Conservation (phyloP, 2,329 filamentous ascomycete species). For the Dendryphion nanum region DNA sequence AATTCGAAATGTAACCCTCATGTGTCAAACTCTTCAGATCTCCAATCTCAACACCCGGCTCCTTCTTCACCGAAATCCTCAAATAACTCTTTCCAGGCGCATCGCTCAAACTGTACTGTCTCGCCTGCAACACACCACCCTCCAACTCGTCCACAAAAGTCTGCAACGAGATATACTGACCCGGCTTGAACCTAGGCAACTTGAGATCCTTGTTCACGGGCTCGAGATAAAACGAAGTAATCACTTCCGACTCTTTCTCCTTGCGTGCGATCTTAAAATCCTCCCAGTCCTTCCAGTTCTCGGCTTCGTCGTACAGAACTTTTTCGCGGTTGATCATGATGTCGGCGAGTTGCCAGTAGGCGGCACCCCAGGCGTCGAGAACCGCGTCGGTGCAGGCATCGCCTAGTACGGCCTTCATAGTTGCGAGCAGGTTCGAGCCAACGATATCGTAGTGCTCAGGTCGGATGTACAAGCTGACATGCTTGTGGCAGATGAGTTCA, state of each 20-base stretch:
- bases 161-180: slow-evolving; percentile 69
- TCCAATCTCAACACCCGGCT: slow-evolving; percentile 52
- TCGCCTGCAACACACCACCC: slow-evolving; percentile 59
- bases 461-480: slow-evolving; percentile 66
- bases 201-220: slow-evolving; percentile 59
- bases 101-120: slow-evolving; percentile 73
- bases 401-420: slow-evolving; percentile 67
- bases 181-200: slow-evolving; percentile 65
- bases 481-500: slow-evolving; percentile 74
- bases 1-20: slow-evolving; percentile 67
- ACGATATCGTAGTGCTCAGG: slow-evolving; percentile 71
- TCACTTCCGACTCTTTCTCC: slow-evolving; percentile 64
- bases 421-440: slow-evolving; percentile 65
- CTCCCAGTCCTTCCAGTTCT: slow-evolving; percentile 66
- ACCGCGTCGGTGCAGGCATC: slow-evolving; percentile 64
- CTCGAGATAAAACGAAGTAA: slow-evolving; percentile 68
- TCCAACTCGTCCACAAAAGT: slow-evolving; percentile 52
- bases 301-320: slow-evolving; percentile 60
- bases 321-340: slow-evolving; percentile 68
- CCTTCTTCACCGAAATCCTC: slow-evolving; percentile 70
- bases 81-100: slow-evolving; percentile 61
- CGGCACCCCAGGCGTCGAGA: slow-evolving; percentile 66
- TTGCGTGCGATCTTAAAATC: slow-evolving; percentile 66
- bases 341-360: slow-evolving; percentile 71
- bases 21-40: slow-evolving; percentile 50